A percentile compares a stretch with the other conserved stretches of the same genome.
These are phyloP conservation scores for Ilyonectria robusta DNA, from an alignment of 2,329 filamentous ascomycete species.

Conservation along the genomic window DNA sequence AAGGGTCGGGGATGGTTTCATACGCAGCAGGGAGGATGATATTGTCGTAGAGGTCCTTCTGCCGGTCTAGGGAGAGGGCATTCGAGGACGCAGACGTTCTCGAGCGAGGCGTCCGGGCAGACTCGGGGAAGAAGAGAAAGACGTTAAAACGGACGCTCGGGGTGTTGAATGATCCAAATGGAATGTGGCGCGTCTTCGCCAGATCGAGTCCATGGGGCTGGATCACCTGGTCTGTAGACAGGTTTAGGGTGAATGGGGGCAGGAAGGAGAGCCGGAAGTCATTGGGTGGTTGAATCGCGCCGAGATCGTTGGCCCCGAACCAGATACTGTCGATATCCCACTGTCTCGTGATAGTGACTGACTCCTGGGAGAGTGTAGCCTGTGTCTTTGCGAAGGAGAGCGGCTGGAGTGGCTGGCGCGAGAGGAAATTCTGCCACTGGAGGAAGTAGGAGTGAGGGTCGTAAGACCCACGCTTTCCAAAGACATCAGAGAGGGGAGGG, in stretches of 20 bases:
- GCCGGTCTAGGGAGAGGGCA: conserved; percentile 4
- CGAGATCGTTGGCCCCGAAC: neutral
- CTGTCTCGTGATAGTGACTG: conserved; percentile 8
- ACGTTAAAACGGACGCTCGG: too few relatives aligned
- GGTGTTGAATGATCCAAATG: neutral
- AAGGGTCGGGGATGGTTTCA: neutral
- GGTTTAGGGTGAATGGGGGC: too few relatives aligned
- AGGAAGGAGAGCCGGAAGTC: too few relatives aligned
- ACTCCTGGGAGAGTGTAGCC: neutral
- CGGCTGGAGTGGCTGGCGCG: conserved; percentile 3
- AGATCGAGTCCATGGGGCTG: too few relatives aligned
- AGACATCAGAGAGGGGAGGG: too few relatives aligned
- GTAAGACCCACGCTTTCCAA: too few relatives aligned
- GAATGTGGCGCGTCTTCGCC: neutral
- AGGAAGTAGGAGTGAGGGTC: too few relatives aligned
- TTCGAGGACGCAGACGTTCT: neutral
- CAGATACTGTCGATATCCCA: conserved; percentile 31
- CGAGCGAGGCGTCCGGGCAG: too few relatives aligned
- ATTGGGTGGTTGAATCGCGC: too few relatives aligned
- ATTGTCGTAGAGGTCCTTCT: conserved; percentile 16
- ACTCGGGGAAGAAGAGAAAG: too few relatives aligned
- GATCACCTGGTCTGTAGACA: too few relatives aligned
- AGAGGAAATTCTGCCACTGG: too few relatives aligned
- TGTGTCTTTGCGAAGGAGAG: conserved; percentile 26
- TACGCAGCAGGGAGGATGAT: conserved; percentile 13